These are phyloP conservation scores for Boletus reticulatus DNA, from an alignment of 768 basidiomycete species.

Conservation along the genomic window DNA sequence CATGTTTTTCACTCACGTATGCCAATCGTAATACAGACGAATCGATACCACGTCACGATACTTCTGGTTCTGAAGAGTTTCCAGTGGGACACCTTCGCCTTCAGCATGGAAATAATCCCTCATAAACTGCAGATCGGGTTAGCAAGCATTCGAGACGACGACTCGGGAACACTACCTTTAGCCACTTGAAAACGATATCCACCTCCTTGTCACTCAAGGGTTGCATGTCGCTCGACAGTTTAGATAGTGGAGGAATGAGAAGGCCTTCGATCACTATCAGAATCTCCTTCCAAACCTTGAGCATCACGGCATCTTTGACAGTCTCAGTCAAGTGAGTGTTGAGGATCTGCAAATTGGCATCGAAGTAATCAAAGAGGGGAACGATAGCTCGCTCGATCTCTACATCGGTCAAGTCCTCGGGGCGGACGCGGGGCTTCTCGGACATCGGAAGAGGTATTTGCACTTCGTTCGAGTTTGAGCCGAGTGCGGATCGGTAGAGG, in stretches of 20 bases:
- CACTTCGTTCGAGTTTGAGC: conserved; percentile 63
- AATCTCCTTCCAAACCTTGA: conserved; percentile 95
- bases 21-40: conserved; percentile 95
- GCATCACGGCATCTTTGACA: conserved; percentile 91
- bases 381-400: conserved; percentile 93
- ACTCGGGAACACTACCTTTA: conserved; percentile 58
- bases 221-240: conserved; percentile 84
- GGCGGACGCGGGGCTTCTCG: conserved; percentile 76
- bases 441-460: conserved; percentile 71
- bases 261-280: conserved; percentile 80
- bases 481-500: conserved; percentile 77
- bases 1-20: conserved; percentile 57
- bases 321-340: conserved; percentile 83
- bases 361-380: conserved; percentile 94
- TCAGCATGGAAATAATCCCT: conserved; percentile 93
- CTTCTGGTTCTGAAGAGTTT: conserved; percentile 88
- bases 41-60: conserved; percentile 90
- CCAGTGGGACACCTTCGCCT: conserved; percentile 87
- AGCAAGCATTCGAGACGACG: background rate
- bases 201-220: conserved; percentile 94
- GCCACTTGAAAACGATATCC: conserved; percentile 98
- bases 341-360: conserved; percentile 86
- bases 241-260: conserved; percentile 87
- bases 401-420: conserved; percentile 84
- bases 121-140: conserved; percentile 60